These are phyloP conservation scores for Funneliformis geosporum DNA, from an alignment of 192 early-diverging fungal species.

Conservation along the genomic window DNA sequence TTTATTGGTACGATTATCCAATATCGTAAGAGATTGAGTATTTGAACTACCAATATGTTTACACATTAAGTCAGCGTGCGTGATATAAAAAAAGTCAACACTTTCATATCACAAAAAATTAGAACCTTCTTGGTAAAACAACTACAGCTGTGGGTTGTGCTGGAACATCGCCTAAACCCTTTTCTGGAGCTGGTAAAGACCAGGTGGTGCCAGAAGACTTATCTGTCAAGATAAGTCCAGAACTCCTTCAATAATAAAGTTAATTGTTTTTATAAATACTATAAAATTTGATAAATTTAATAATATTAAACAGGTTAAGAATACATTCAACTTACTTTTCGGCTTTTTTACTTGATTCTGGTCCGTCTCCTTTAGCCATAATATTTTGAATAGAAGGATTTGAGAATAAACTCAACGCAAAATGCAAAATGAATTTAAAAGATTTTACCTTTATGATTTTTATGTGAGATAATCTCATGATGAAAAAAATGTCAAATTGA, in stretches of 20 bases:
- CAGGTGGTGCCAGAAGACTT: slow-evolving; percentile 5
- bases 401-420: no score
- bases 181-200: slow-evolving; percentile 12
- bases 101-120: not conserved
- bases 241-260: not conserved
- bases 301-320: not conserved
- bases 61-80: not conserved
- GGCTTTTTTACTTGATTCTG: slow-evolving; percentile 12
- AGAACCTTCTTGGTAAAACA: slow-evolving; percentile 26
- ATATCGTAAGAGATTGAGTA: slow-evolving; percentile 56
- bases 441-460: no score
- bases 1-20: slow-evolving; percentile 70
- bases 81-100: not conserved
- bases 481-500: no score
- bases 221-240: slow-evolving; percentile 8
- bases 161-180: not conserved
- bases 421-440: no score
- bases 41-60: slow-evolving; percentile 34
- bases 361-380: not conserved
- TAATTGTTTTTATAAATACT: not conserved
- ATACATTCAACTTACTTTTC: not conserved
- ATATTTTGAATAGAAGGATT: not conserved
- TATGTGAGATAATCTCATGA: no score
- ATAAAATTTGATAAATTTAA: not conserved
- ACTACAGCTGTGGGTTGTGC: slow-evolving; percentile 15